phyloP scores from a whole-genome alignment of 2,329 filamentous ascomycete genomes.

The Colletotrichum sp. region DNA sequence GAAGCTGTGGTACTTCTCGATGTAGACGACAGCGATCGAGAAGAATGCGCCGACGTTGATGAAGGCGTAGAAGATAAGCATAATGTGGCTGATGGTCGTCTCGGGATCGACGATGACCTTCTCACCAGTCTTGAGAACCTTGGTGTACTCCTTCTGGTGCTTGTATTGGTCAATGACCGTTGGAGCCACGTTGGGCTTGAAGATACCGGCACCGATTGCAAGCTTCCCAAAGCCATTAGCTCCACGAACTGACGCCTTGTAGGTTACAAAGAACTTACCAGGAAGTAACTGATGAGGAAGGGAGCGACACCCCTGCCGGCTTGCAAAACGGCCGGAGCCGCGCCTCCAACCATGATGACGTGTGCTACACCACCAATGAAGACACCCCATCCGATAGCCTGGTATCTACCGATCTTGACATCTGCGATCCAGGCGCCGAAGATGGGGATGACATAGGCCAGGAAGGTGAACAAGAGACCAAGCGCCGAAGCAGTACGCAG shows the following conservation, averaged over 20 bases:
- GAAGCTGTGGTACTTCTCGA: slow-evolving; percentile 57
- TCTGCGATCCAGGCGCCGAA: slow-evolving; percentile 66
- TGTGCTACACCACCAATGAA: slow-evolving; percentile 70
- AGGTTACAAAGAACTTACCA: slow-evolving; percentile 16
- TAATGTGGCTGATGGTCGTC: slow-evolving; percentile 68
- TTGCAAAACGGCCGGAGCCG: slow-evolving; percentile 46
- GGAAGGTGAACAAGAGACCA: slow-evolving; percentile 58
- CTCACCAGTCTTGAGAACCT: slow-evolving; percentile 61
- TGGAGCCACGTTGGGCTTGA: slow-evolving; percentile 77
- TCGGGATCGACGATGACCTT: slow-evolving; percentile 73
- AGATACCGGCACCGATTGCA: slow-evolving; percentile 67
- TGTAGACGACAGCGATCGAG: slow-evolving; percentile 56
- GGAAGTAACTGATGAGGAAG: slow-evolving; percentile 64
- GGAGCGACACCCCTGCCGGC: slow-evolving; percentile 55
- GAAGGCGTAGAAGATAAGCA: slow-evolving; percentile 66
- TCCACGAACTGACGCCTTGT: background rate
- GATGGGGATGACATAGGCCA: slow-evolving; percentile 63
- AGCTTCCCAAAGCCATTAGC: slow-evolving; percentile 26
- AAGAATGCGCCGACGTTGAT: slow-evolving; percentile 61
- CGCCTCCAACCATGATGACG: slow-evolving; percentile 69
- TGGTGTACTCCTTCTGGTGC: slow-evolving; percentile 35
- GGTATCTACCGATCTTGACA: slow-evolving; percentile 72
- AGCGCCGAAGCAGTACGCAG: slow-evolving; percentile 56
- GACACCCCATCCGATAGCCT: slow-evolving; percentile 75
- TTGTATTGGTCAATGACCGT: slow-evolving; percentile 71